These are phyloP conservation scores for Candida freyschussii DNA, from an alignment of 1,139 yeast genomes.

Conservation along the genomic window DNA sequence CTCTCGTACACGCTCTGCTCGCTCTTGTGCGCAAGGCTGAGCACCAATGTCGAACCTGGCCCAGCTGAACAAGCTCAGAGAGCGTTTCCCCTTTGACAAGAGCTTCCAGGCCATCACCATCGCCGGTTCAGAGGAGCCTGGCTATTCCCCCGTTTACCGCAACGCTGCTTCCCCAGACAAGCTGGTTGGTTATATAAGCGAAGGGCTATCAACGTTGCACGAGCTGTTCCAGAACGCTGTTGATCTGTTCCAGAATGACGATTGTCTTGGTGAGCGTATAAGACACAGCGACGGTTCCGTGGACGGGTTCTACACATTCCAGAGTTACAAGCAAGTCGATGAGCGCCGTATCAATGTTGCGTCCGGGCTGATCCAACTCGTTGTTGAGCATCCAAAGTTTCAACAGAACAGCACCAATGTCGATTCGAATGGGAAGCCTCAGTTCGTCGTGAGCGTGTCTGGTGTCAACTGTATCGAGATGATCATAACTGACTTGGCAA, in stretches of 20 bases:
- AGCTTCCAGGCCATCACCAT: conserved; percentile 39
- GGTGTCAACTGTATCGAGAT: conserved; percentile 21
- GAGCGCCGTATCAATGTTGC: conserved; percentile 38
- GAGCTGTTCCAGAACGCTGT: conserved; percentile 35
- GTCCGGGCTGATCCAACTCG: conserved; percentile 41
- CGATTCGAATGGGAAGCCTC: conserved; percentile 24
- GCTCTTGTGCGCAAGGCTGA: no score
- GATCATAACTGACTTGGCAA: conserved; percentile 35
- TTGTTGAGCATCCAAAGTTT: conserved; percentile 26
- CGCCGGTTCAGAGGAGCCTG: conserved; percentile 34
- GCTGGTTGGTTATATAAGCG: conserved; percentile 30
- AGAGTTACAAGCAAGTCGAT: conserved; percentile 32
- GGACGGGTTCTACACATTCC: conserved; percentile 37
- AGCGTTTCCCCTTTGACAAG: conserved; percentile 41
- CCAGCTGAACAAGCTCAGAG: conserved; percentile 15
- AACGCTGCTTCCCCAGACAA: conserved; percentile 37
- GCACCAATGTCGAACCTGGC: conserved; percentile 5
- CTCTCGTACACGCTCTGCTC: no score
- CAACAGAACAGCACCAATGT: conserved; percentile 18
- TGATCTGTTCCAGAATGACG: conserved; percentile 24
- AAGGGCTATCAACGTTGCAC: conserved; percentile 37
- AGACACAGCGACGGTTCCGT: conserved; percentile 33
- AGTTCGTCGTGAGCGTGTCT: conserved; percentile 18
- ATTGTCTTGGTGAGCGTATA: conserved; percentile 38
- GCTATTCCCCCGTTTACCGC: conserved; percentile 32